A percentile compares a stretch with the other conserved stretches of the same genome.
These are phyloP conservation scores for Ganoderma lucidum DNA, from an alignment of 1,284 basidiomycete genomes.

Conservation along the genomic window DNA sequence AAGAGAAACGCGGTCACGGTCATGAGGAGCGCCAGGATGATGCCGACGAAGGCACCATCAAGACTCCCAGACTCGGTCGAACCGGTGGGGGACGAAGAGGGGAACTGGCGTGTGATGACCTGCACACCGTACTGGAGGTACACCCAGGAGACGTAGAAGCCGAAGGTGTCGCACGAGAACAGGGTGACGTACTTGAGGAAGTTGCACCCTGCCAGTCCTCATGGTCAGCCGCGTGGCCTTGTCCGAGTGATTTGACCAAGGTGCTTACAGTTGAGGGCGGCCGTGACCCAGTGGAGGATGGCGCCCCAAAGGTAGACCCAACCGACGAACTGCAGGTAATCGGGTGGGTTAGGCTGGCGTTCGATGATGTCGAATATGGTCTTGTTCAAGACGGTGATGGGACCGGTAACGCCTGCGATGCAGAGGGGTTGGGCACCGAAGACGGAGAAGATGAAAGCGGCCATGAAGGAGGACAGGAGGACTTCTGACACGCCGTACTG, in stretches of 20 bases:
- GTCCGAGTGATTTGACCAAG: constrained; percentile 12
- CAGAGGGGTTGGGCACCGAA: constrained; percentile 93
- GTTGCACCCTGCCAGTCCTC: constrained; percentile 67
- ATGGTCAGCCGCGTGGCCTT: constrained; percentile 16
- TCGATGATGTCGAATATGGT: constrained; percentile 86
- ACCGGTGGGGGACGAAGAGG: constrained; percentile 29
- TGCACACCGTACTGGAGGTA: constrained; percentile 93
- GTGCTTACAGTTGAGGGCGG: constrained; percentile 79
- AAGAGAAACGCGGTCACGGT: constrained; percentile 79
- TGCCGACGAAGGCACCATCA: constrained; percentile 72
- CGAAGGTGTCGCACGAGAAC: constrained; percentile 94
- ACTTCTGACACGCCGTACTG: constrained; percentile 94
- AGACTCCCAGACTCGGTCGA: constrained; percentile 38
- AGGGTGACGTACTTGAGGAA: constrained; percentile 89
- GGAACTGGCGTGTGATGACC: constrained; percentile 80
- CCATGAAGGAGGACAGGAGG: constrained; percentile 83
- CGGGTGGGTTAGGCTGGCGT: constrained; percentile 62
- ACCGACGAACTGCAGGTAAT: constrained; percentile 88
- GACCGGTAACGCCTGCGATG: constrained; percentile 94
- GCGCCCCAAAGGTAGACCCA: constrained; percentile 97
- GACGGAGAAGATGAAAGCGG: constrained; percentile 90
- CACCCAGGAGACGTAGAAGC: constrained; percentile 89
- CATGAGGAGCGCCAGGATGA: constrained; percentile 83
- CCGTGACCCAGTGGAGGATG: constrained; percentile 90
- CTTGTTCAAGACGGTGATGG: constrained; percentile 92